These are phyloP conservation scores for Colletotrichum sp. DNA, from an alignment of 2,329 filamentous ascomycete genomes.

Conservation along the genomic window DNA sequence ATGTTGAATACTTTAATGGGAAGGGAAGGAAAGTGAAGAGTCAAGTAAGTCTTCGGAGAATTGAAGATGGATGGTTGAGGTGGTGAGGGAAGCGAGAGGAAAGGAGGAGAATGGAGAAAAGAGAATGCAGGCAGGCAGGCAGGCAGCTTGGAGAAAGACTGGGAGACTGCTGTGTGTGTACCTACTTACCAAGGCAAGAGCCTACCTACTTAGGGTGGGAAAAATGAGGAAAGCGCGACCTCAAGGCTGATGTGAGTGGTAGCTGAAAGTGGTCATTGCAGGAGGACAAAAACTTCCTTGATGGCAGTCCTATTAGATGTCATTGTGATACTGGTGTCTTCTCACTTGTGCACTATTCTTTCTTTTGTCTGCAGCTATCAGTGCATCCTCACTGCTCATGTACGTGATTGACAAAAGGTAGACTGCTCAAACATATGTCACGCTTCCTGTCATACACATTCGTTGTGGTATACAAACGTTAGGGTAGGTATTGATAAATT, in stretches of 20 bases:
- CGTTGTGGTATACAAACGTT: background rate
- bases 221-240: background rate
- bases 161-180: background rate
- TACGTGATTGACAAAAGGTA: background rate
- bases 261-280: background rate
- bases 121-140: background rate
- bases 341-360: background rate
- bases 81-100: background rate
- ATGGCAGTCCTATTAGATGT: background rate
- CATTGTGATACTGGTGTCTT: background rate
- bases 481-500: background rate
- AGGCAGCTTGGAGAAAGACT: background rate
- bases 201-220: background rate
- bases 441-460: background rate
- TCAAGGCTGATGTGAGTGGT: background rate
- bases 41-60: background rate
- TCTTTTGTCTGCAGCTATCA: background rate
- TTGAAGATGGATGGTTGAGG: background rate
- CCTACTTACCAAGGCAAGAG: background rate
- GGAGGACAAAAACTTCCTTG: background rate
- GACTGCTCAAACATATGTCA: background rate
- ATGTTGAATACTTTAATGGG: background rate
- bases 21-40: background rate
- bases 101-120: background rate
- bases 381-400: background rate